Evolutionary conservation across 139 green algal genomes (phyloP), one percentile per base, ranked within the genome.

Genomic region (Zygnema cylindricum): DNA sequence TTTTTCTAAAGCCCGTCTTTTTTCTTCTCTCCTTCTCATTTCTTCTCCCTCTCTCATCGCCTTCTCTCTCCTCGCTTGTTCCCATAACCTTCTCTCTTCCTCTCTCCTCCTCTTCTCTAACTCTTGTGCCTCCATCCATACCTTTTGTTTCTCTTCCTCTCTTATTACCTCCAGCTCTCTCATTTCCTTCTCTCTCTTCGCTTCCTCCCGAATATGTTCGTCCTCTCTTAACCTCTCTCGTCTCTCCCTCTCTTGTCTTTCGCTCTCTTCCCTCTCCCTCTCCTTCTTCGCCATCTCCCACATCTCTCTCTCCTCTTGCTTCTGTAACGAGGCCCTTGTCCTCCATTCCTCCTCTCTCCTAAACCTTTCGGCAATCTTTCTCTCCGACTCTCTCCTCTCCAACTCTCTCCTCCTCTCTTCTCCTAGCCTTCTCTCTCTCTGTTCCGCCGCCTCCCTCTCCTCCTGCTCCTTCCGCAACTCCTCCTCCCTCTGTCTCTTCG

Each of bases 191-290:
- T 79, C 71, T 16, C 71, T 41, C 71, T 79, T 7, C 71, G 38
- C 36, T 16, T 43, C 11, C 71, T 79, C 71, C 38, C 36, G 11
- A 7, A 79, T 79, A 25, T 73, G 57, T 25, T 73, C 30, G 57
- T 73, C 57, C 30, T 73, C 57, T 73, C 30, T 73, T 30, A 73
- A n/a, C n/a, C n/a, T n/a, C n/a, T n/a, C n/a, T n/a, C n/a, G n/a
- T 16, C 49, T 63, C 49, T 16, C 16, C 49, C 16, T 16, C 49
- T 16, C 16, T 16, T 63, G 7, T 16, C 16, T 63, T 16, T 63
- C 49, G 7, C 49, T 63, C 49, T 63, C 49, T 16, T 63, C 49
- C 49, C 16, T 16, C 49, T 16, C 16, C 49, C 49, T 63, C 49
- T 16, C 7, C 49, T 63, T 16, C 16, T 63, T 63, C 49, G 7